Evolutionary conservation across 1,139 yeast genomes (phyloP).

Genomic region (Yamadazyma trypodendri): DNA sequence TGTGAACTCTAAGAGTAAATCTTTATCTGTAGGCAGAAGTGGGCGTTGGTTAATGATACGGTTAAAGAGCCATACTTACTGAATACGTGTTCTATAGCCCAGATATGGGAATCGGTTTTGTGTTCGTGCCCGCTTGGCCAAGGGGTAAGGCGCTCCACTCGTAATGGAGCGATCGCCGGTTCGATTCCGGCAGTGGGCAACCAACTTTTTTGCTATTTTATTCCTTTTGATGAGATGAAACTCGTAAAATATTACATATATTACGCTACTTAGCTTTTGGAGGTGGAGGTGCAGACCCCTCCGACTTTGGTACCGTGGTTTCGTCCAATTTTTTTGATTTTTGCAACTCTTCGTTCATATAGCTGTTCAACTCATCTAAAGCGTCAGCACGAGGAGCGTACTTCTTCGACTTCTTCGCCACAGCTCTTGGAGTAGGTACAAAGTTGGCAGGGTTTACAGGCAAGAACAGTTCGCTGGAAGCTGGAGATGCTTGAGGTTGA

Average conservation of each 20-base stretch:
- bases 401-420: conserved; percentile 29
- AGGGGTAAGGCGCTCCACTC: conserved; percentile 59
- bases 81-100: no score
- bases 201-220: conserved; percentile 14
- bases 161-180: conserved; percentile 58
- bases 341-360: conserved; percentile 47
- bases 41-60: no score
- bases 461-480: conserved; percentile 5
- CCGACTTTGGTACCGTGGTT: conserved; percentile 4
- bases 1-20: no score
- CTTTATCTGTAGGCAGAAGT: no score
- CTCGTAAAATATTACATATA: no score
- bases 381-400: conserved; percentile 22
- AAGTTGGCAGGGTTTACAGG: conserved; percentile 10
- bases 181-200: conserved; percentile 55
- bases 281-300: conserved; percentile 32
- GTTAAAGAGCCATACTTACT: no score
- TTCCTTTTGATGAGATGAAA: no score
- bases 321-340: conserved; percentile 40
- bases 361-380: conserved; percentile 33
- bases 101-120: conserved; percentile 1
- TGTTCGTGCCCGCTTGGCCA: conserved; percentile 48
- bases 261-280: conserved; percentile 11
- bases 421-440: conserved; percentile 19
- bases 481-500: conserved; percentile 17